Evolutionary conservation across 208 protist genomes (phyloP), one percentile per base, ranked within the genome.

Genomic region (Wallacemonas collosoma): DNA sequence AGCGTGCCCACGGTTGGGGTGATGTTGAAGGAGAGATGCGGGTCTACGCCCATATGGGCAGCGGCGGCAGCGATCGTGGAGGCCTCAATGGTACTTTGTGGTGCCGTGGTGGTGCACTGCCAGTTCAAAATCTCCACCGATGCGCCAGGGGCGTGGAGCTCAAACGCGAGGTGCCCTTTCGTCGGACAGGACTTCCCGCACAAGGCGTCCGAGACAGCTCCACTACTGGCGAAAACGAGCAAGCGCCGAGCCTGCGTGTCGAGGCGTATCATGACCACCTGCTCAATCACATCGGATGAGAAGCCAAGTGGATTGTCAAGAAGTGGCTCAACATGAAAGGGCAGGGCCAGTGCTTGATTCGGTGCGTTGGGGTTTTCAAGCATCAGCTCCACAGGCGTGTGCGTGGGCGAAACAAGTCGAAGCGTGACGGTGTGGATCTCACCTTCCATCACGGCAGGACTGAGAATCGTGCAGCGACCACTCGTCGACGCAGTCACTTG

Each of bases 371-470:
- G 7, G 61, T 83, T 65, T 62, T 89, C 80, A 48, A 94, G 77
- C 11, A 55, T 74, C 48, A 94, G 62, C 35, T 81, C 60, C 5
- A 90, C 66, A 1, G 84, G 76, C 38, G 67, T 43, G 8, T 61
- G 56, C 36, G 54, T 73, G 5, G 83, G 81, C 15, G 71, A 87
- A 36, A 82, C 38, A 65, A 94, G 65, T 14, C 72, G 75, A 61
- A 94, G 54, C 36, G 85, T 67, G 40, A 94, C 73, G n/a, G 83
- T 67, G 68, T 94, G 89, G 17, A 79, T 63, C 60, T 89, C 83
- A 36, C 54, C 38, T 6, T 66, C 62, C 4, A 72, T 75, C 66
- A 94, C 81, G 54, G 71, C 61, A 45, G 89, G 86, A 36, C 72
- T 65, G 2, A 61, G 45, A 15, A 83, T 75, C 35, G 51, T 68